Conservation (phyloP, 164 flowering plant species). For the Cinnamomum chago region DNA sequence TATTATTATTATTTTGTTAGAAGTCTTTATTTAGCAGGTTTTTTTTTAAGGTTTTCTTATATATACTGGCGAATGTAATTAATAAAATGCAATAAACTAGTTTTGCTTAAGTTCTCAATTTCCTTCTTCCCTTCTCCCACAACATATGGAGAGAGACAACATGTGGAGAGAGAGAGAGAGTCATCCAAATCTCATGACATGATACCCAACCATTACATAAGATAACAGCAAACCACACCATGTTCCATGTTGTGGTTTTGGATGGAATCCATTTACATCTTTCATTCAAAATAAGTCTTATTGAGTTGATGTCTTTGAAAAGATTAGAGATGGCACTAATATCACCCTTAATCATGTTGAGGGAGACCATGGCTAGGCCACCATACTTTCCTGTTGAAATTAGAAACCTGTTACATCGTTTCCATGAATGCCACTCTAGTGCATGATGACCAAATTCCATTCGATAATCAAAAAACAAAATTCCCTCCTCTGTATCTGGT, state of each 20-base stretch:
- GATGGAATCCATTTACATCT: not conserved
- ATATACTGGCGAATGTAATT: no score
- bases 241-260: not conserved
- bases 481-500: not conserved
- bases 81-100: no score
- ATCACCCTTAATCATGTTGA: not conserved
- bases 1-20: no score
- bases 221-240: not conserved
- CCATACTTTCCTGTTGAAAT: not conserved
- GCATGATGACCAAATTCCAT: slow-evolving; percentile 5
- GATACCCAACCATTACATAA: not conserved
- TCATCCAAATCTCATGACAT: slow-evolving; percentile 2
- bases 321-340: not conserved
- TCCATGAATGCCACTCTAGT: not conserved
- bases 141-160: no score
- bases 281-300: not conserved
- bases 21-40: no score
- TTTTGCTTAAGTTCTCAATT: no score
- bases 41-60: no score
- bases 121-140: no score
- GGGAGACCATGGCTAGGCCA: not conserved
- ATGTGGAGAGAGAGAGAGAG: no score
- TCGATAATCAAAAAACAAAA: not conserved
- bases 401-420: not conserved
- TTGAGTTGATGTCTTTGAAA: not conserved